Base-by-base conservation (phyloP, 73 alveolate genomes). In the Vitrella brassicaformis region DNA sequence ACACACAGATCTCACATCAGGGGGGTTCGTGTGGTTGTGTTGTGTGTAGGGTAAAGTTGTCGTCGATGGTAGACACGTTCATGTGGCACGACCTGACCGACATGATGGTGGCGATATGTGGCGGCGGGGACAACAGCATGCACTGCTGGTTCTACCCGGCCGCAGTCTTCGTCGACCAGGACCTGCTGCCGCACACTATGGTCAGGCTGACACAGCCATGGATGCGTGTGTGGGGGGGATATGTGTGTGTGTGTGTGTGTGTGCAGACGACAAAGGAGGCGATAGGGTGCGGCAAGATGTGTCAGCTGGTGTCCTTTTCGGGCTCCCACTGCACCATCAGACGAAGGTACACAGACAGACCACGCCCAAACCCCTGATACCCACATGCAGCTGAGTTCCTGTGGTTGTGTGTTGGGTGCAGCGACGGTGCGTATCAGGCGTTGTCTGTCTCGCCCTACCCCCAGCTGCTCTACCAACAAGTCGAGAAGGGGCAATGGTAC, bases 161-260 rank as follows among this genome's bases (percentile, higher is more conserved):
- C 68, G 98, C 98, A 28, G 90, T 94, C 71, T 96, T 95, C 82
- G 97, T 96, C 14, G 99, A 96, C 80, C 93, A 90, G 82, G 99
- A 94, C 72, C 66, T 92, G 31, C 86, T 90, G 87, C 84, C 73
- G 47, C 90, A 85, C 28, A 25, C 28, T 4, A 10, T 26, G 29
- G 28, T 10, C 28, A 10, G 68, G 29, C 68, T 8, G 68, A 47
- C n/a, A n/a, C n/a, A n/a, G n/a, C n/a, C n/a, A n/a, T n/a, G n/a
- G n/a, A 47, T 47, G 68, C 28, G 22, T 39, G 14, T 14, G 22
- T 14, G 56, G 4, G 56, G 56, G 56, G 4, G 14, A 8, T 39
- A 39, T 39, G 4, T 39, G 4, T 39, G 4, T 39, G 22, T 39
- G 56, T 4, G 56, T 39, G 14, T 14, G 22, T 39, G 56, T 14